A percentile compares a stretch with the other conserved stretches of the same genome.
These are phyloP conservation scores for Cyberlindnera japonica DNA, from an alignment of 805 yeast species.

Conservation along the genomic window DNA sequence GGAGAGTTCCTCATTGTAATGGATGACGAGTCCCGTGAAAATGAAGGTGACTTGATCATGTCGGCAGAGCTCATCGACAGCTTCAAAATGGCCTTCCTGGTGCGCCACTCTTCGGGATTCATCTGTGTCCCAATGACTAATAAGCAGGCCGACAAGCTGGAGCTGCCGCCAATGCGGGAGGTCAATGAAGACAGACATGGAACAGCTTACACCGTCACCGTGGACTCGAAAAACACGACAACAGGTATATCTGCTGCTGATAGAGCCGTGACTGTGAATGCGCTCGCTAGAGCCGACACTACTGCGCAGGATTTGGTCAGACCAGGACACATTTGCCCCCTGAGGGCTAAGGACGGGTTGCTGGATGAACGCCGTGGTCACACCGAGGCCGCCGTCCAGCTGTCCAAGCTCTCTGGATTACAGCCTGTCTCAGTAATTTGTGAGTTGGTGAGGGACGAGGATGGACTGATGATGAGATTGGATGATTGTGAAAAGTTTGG, in stretches of 20 bases:
- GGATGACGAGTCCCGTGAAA: slow-evolving; percentile 95
- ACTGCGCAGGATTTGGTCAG: slow-evolving; percentile 67
- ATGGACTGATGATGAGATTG: slow-evolving; percentile 93
- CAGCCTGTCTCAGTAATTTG: slow-evolving; percentile 90
- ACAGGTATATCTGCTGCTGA: slow-evolving; percentile 97
- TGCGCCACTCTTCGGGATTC: slow-evolving; percentile 83
- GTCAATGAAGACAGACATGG: slow-evolving; percentile 78
- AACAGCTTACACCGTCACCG: slow-evolving; percentile 94
- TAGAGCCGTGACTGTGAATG: slow-evolving; percentile 76
- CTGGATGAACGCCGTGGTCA: slow-evolving; percentile 84
- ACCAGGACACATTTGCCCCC: slow-evolving; percentile 94
- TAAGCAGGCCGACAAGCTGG: slow-evolving; percentile 73
- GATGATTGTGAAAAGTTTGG: slow-evolving; percentile 79
- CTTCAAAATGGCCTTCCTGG: slow-evolving; percentile 90
- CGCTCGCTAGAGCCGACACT: slow-evolving; percentile 58
- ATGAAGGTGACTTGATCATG: slow-evolving; percentile 93
- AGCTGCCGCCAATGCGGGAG: slow-evolving; percentile 68
- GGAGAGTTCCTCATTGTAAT: slow-evolving; percentile 80
- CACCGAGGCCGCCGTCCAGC: slow-evolving; percentile 94
- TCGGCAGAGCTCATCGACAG: slow-evolving; percentile 84
- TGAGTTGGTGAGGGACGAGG: slow-evolving; percentile 88
- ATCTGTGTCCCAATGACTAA: slow-evolving; percentile 87
- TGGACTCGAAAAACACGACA: slow-evolving; percentile 81
- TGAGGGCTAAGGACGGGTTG: slow-evolving; percentile 86
- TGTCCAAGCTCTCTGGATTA: slow-evolving; percentile 71